Conservation (phyloP, 257 asterid genomes). For the Solanum sitiens region DNA sequence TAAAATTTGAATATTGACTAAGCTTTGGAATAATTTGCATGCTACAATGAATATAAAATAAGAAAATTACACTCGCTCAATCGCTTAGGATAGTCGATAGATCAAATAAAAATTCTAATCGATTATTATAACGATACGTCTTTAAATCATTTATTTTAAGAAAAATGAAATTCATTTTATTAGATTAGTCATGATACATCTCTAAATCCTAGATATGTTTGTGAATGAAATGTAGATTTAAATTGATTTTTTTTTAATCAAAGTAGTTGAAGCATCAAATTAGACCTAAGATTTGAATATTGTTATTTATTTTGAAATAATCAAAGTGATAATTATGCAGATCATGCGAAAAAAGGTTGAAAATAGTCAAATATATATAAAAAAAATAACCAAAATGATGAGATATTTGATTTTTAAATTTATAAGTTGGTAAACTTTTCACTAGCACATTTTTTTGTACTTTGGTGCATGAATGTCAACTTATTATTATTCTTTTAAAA, state of each 20-base stretch:
- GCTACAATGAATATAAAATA: not conserved
- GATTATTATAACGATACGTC: not conserved
- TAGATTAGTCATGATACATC: not conserved
- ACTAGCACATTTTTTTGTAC: not conserved
- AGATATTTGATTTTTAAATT: not conserved
- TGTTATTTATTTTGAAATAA: not conserved
- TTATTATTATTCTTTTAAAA: not conserved
- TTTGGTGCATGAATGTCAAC: not conserved
- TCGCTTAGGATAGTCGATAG: not conserved
- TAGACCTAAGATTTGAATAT: not conserved
- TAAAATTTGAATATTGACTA: no score
- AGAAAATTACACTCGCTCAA: not conserved
- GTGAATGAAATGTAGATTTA: not conserved
- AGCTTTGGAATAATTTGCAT: no score
- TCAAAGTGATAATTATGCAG: not conserved
- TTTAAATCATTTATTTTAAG: no score
- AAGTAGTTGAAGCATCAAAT: not conserved
- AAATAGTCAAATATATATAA: not conserved
- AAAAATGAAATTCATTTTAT: not conserved
- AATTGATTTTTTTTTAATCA: not conserved
- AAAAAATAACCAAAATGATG: not conserved
- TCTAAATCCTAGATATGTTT: not conserved
- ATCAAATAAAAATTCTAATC: not conserved
- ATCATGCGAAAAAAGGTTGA: not conserved
- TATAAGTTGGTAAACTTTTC: not conserved